Evolutionary conservation across 1,284 basidiomycete species (phyloP).

Genomic region (Phlebopus sp.): DNA sequence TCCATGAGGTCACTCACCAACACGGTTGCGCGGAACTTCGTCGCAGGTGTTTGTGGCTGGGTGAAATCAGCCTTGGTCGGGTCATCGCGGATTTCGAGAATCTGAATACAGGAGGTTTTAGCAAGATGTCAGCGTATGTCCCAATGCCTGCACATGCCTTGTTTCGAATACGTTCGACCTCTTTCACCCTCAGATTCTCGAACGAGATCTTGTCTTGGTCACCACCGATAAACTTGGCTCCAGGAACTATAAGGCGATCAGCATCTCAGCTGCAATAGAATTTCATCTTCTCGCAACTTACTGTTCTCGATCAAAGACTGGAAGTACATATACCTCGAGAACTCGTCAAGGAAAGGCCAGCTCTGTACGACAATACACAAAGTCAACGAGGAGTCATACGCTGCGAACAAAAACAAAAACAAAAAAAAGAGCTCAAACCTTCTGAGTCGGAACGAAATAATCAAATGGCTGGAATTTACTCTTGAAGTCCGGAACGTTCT

Average conservation of each 20-base stretch:
- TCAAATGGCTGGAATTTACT: background rate
- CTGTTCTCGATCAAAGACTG: background rate
- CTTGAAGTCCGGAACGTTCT: background rate
- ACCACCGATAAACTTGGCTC: too few species aligned
- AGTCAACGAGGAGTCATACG: too few species aligned
- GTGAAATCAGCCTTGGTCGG: background rate
- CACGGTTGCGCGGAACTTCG: too few species aligned
- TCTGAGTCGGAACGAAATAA: background rate
- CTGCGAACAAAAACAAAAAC: too few species aligned
- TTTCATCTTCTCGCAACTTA: background rate
- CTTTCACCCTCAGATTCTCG: too few species aligned
- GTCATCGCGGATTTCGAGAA: background rate
- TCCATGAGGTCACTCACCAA: too few species aligned
- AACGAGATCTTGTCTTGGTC: too few species aligned
- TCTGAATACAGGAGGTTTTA: background rate
- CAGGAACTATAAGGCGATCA: too few species aligned
- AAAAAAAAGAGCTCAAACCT: too few species aligned
- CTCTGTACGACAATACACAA: background rate
- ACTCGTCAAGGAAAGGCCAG: background rate
- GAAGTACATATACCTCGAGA: background rate
- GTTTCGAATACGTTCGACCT: too few species aligned
- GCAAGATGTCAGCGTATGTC: background rate
- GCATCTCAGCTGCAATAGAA: background rate
- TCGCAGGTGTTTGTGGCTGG: background rate
- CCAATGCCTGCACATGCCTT: too few species aligned